These are phyloP conservation scores for Ogataea naganishii DNA, from an alignment of 805 yeast genomes.

Conservation along the genomic window DNA sequence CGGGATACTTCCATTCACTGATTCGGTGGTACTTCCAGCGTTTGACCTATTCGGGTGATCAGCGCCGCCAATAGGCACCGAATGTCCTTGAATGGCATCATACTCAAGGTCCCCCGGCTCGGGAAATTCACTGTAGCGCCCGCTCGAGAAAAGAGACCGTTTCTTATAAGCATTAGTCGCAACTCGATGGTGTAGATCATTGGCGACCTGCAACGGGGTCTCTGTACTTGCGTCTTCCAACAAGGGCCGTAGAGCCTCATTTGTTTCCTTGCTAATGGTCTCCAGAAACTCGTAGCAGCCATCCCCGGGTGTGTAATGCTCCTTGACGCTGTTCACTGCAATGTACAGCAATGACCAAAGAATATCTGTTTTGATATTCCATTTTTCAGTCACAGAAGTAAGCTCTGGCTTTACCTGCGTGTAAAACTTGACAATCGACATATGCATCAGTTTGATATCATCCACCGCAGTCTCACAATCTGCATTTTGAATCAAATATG, in stretches of 20 bases:
- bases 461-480: slow-evolving; percentile 5
- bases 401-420: too few relatives aligned
- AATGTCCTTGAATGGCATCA: too few relatives aligned
- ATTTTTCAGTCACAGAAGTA: slow-evolving; percentile 3
- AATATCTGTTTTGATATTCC: slow-evolving; percentile 11
- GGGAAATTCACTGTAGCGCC: background rate
- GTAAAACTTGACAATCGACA: slow-evolving; percentile 1
- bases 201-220: background rate
- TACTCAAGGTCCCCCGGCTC: too few relatives aligned
- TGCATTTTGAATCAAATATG: slow-evolving; percentile 16
- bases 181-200: background rate
- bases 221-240: background rate
- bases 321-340: slow-evolving; percentile 10
- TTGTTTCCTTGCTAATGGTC: background rate
- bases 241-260: slow-evolving; percentile 1
- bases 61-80: too few relatives aligned
- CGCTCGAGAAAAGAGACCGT: background rate
- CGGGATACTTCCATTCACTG: slow-evolving; percentile 6
- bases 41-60: too few relatives aligned
- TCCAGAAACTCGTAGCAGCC: slow-evolving; percentile 9
- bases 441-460: slow-evolving; percentile 17
- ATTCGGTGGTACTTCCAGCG: too few relatives aligned
- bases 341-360: slow-evolving; percentile 15
- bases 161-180: background rate
- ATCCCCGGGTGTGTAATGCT: slow-evolving; percentile 9